Base-by-base conservation (phyloP, 352 stramenopile genomes). In the Phytophthora hybrid region DNA sequence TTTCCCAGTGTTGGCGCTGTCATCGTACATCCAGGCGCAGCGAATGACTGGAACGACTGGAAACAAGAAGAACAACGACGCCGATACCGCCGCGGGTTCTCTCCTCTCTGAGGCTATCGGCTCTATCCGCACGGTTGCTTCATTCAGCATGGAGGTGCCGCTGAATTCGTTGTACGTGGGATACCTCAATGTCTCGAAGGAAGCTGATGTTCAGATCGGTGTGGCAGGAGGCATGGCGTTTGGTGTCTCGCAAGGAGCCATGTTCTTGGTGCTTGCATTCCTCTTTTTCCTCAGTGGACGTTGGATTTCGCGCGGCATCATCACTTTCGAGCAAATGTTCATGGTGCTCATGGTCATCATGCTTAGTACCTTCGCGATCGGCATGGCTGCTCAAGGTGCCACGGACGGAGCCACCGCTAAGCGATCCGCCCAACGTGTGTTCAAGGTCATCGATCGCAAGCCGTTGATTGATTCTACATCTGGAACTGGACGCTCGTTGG, bases 301-400 rank as follows among this genome's bases (percentile, higher is more conserved):
- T 19, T 83, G 88, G 69, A 87, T 95, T 16, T 77, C 64, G 14
- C 58, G 88, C 19, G 75, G 69, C 13, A 82, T 80, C 39, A 79
- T 93, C 49, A 82, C 75, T n/a, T 96, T 96, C 59, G 69, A 92
- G 54, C 71, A 90, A 37, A 82, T 96, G 58, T 85, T 95, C 59
- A 88, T 87, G 70, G 84, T 89, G 32, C 68, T 96, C 10, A 90
- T 93, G 69, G 74, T 87, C 7, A 85, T 95, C 32, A 81, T 93
- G 69, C 78, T 93, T 29, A 88, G 75, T 59, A 79, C 75, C 0
- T 81, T 81, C 52, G 75, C 75, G 3, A 79, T 81, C 18, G 75
- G 75, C 5, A 81, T 79, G 75, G 75, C 75, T 53, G 75, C 75
- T 32, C 75, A 81, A 65, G 71, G 71, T 14, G 71, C 75, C 13